Conservation (phyloP, 176 grass and related monocot species). For the Bolboschoenus planiculmis region DNA sequence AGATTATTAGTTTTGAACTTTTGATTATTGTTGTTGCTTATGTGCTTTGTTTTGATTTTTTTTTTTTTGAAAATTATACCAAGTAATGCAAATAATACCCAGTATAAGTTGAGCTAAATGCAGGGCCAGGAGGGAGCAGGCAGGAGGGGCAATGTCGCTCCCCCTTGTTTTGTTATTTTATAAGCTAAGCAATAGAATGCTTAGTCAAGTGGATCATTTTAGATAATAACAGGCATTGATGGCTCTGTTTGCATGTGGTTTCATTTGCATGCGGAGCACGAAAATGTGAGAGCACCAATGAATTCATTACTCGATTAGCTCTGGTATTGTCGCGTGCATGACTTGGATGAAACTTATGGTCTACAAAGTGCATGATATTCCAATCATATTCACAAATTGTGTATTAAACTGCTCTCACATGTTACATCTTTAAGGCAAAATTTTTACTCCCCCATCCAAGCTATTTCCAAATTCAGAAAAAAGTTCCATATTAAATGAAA, state of each 20-base stretch:
- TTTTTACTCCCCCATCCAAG: background rate
- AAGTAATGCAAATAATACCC: background rate
- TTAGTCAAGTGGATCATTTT: background rate
- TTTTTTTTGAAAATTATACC: background rate
- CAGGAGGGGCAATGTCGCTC: background rate
- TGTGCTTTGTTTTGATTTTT: background rate
- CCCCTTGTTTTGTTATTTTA: background rate
- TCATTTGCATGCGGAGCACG: background rate
- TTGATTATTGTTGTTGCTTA: background rate
- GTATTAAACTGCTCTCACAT: background rate
- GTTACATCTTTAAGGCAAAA: background rate
- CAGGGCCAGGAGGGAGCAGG: too few relatives aligned
- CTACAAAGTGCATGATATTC: background rate
- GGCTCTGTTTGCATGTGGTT: too few relatives aligned
- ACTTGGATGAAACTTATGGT: background rate
- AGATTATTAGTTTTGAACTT: conserved; percentile 13
- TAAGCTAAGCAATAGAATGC: background rate
- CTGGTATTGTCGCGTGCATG: background rate
- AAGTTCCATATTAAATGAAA: background rate
- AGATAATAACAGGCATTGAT: background rate
- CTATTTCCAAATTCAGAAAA: background rate
- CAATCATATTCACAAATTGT: background rate
- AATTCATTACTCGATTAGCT: background rate
- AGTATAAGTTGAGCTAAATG: background rate
- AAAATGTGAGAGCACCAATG: background rate